These are phyloP conservation scores for Pseudozyma tsukubaensis DNA, from an alignment of 1,284 basidiomycete genomes.

Conservation along the genomic window DNA sequence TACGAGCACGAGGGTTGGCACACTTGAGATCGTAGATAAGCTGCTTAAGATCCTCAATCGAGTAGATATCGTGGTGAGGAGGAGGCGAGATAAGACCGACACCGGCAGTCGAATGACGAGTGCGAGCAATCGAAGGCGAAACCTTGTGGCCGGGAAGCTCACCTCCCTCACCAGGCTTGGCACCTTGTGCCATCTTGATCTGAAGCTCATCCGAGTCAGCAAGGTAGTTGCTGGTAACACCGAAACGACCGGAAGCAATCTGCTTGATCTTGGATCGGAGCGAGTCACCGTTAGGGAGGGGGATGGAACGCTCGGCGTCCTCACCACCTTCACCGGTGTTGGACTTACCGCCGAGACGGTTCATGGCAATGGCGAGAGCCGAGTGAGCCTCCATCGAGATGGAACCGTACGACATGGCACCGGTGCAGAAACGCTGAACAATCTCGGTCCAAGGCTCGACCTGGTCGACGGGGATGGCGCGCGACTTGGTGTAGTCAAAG, in stretches of 20 bases:
- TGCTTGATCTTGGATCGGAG: slow-evolving; percentile 68
- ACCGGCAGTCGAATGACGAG: slow-evolving; percentile 65
- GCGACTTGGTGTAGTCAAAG: slow-evolving; percentile 60
- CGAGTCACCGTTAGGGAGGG: slow-evolving; percentile 66
- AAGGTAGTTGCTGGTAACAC: slow-evolving; percentile 65
- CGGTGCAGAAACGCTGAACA: slow-evolving; percentile 66
- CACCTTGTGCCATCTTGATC: slow-evolving; percentile 68
- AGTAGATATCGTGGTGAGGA: slow-evolving; percentile 67
- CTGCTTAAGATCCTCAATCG: slow-evolving; percentile 67
- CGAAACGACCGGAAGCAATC: slow-evolving; percentile 66
- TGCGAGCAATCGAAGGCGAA: slow-evolving; percentile 64
- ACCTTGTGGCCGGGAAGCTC: slow-evolving; percentile 68
- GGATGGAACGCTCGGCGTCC: slow-evolving; percentile 66
- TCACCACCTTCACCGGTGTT: slow-evolving; percentile 68
- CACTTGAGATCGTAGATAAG: slow-evolving; percentile 68
- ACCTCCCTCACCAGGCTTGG: slow-evolving; percentile 67
- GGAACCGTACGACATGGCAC: slow-evolving; percentile 67
- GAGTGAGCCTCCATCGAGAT: slow-evolving; percentile 67
- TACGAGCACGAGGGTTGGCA: slow-evolving; percentile 63
- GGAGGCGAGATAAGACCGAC: slow-evolving; percentile 65
- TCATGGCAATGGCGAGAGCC: slow-evolving; percentile 66
- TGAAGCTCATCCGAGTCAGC: slow-evolving; percentile 66
- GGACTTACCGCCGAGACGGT: slow-evolving; percentile 66
- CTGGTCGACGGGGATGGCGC: slow-evolving; percentile 65
- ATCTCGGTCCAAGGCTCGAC: slow-evolving; percentile 68